Base-by-base conservation (phyloP, 179 eudicot species). In the Heliamphora pulchella region DNA sequence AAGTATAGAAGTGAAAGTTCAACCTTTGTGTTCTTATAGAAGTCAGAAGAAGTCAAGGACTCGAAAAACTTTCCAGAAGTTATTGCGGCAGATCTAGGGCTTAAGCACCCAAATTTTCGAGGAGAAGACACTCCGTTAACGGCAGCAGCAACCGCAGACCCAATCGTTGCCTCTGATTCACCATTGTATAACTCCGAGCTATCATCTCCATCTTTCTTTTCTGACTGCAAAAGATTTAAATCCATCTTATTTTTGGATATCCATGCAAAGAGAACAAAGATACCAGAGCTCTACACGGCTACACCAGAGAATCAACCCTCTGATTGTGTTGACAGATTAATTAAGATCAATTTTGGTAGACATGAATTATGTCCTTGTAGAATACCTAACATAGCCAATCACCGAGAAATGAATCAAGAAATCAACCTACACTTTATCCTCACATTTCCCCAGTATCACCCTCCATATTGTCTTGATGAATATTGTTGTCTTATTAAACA, bases 1-100 rank as follows among this genome's bases (percentile, higher is more conserved):
- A n/a, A 53, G 15, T 7, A 50, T 39, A 17, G 48, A 78, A 81
- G 57, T 76, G 18, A 20, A 67, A 68, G 59, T 68, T 62, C 9
- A 57, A 95, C 98, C 95, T 86, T 95, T 46, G 97, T 91, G 79
- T 88, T 88, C 86, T 91, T 95, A 76, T 95, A 95, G 72, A 92
- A 88, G 67, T 95, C 92, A 10, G 98, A 95, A 66, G 94, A 87
- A 51, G 98, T 95, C 74, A 95, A 91, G 8, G 90, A 84, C 67
- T 92, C 95, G 58, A 95, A 93, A 86, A 91, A 95, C 84, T 91
- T 87, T 71, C 98, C 98, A 63, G 93, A 85, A 51, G 86, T 93
- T 70, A 90, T 87, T 63, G 95, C 92, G 39, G 92, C 95, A 73
- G 97, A 87, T 77, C 89, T 85, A 8, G 97, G 97, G 80, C 97